Base-by-base conservation (phyloP, 2,329 filamentous ascomycete genomes). In the Penicillium vulpinum region DNA sequence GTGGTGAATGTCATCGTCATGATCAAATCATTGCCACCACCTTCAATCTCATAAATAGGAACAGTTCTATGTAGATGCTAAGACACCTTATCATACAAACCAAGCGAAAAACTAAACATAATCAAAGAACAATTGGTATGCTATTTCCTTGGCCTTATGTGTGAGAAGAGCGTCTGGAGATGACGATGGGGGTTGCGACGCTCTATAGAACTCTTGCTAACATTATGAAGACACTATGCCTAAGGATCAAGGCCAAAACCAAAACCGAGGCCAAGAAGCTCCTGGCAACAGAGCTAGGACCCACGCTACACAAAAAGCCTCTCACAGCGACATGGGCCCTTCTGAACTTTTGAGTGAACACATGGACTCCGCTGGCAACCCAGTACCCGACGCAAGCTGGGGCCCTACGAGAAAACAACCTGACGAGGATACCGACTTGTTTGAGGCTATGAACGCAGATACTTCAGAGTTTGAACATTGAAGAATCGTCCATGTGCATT, bases 291-390 rank as follows among this genome's bases (percentile, higher is more conserved):
- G 47, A 33, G 11, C 53, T 2, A 36, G 18, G 40, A 10, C n/a
- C 10, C 26, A 39, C 3, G 61, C 57, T 33, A 52, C 24, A 35
- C 44, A 29, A 59, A 58, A 43, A 29, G 44, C 16, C 41, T n/a
- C 36, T 11, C 39, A 61, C 51, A 7, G 61, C 51, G 33, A 72
- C 62, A 68, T 66, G 60, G 38, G 54, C 2, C 64, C 70, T 0
- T 66, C 68, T 33, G 66, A 74, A 55, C 55, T 67, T 31, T 56
- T 75, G 10, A 64, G 64, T 31, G 67, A 67, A 13, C 66, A 67
- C 4, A 67, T 75, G 59, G 66, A 75, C 36, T 35, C 63, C 15
- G 15, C 64, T n/a, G 73, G 72, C 18, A 68, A 74, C 33, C 68
- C 71, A 0, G 68, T 70, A 3, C 67, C 71, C n/a, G 69, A 75